These are phyloP conservation scores for Rutstroemia sp. DNA, from an alignment of 2,329 filamentous ascomycete genomes.

Conservation along the genomic window DNA sequence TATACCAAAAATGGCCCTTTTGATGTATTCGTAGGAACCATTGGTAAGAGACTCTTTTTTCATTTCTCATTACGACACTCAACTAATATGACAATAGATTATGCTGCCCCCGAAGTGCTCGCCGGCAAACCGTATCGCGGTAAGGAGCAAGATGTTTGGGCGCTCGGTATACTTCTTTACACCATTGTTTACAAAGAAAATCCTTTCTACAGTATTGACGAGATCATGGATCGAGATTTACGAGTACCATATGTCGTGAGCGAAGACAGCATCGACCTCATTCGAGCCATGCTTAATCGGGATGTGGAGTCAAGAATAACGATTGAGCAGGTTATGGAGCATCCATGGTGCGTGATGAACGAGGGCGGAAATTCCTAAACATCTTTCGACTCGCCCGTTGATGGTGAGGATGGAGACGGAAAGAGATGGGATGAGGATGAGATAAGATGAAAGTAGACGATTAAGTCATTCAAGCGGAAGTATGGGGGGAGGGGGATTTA, in stretches of 20 bases:
- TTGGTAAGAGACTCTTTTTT: constrained; percentile 55
- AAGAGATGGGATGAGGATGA: background rate
- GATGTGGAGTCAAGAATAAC: constrained; percentile 75
- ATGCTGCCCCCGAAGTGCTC: constrained; percentile 95
- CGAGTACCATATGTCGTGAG: constrained; percentile 83
- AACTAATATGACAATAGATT: constrained; percentile 53
- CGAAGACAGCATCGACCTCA: constrained; percentile 86
- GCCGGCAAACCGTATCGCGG: constrained; percentile 87
- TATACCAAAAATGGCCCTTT: constrained; percentile 98
- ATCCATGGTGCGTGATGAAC: constrained; percentile 58
- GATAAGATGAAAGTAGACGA: background rate
- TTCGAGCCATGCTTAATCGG: constrained; percentile 86
- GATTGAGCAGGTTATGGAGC: constrained; percentile 82
- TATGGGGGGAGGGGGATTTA: too few relatives aligned
- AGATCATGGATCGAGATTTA: constrained; percentile 96
- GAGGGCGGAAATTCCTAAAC: background rate
- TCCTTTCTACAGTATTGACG: constrained; percentile 96
- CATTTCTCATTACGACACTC: background rate
- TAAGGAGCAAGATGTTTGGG: constrained; percentile 98
- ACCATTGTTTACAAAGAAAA: constrained; percentile 99
- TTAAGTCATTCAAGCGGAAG: background rate
- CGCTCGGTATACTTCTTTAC: constrained; percentile 91
- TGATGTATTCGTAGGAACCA: constrained; percentile 97
- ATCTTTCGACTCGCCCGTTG: background rate
- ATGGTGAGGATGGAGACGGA: background rate